Evolutionary conservation across 805 yeast species (phyloP).

Genomic region (Saturnispora hagleri): DNA sequence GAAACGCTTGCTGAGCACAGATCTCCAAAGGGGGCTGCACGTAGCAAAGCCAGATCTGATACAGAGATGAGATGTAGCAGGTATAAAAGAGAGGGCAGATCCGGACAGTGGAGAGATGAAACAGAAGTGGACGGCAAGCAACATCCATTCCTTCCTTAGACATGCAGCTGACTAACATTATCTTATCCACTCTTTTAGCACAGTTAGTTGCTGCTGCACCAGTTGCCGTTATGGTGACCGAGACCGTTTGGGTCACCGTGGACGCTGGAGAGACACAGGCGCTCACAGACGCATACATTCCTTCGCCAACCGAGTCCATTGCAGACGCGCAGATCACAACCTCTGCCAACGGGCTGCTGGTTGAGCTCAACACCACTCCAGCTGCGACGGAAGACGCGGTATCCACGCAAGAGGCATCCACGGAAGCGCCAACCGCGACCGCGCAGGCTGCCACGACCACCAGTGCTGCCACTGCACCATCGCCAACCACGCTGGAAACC

Average conservation of each 20-base stretch:
- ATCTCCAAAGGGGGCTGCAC: conserved; percentile 3
- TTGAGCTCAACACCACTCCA: conserved; percentile 4
- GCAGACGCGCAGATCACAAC: neutral
- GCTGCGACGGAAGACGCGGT: conserved; percentile 2
- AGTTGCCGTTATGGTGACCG: conserved; percentile 17
- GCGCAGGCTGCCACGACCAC: conserved; percentile 12
- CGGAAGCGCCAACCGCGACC: conserved; percentile 11
- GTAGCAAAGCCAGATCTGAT: neutral
- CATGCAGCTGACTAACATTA: conserved; percentile 16
- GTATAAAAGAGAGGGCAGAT: neutral
- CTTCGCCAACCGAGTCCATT: conserved; percentile 1
- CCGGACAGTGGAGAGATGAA: neutral
- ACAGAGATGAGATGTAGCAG: neutral
- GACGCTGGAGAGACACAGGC: conserved; percentile 12
- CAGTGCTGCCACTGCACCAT: conserved; percentile 11
- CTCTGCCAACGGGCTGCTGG: conserved; percentile 6
- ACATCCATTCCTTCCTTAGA: neutral
- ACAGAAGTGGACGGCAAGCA: neutral
- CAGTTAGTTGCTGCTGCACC: conserved; percentile 21
- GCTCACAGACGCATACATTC: conserved; percentile 13
- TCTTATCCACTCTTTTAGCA: conserved; percentile 16
- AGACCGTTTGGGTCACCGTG: conserved; percentile 19
- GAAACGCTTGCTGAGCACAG: neutral
- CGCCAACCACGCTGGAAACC: conserved; percentile 15
- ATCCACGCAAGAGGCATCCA: conserved; percentile 9